A percentile compares a stretch with the other conserved stretches of the same genome.
These are phyloP conservation scores for Xylariaceae sp. DNA, from an alignment of 2,329 filamentous ascomycete genomes.

Conservation along the genomic window DNA sequence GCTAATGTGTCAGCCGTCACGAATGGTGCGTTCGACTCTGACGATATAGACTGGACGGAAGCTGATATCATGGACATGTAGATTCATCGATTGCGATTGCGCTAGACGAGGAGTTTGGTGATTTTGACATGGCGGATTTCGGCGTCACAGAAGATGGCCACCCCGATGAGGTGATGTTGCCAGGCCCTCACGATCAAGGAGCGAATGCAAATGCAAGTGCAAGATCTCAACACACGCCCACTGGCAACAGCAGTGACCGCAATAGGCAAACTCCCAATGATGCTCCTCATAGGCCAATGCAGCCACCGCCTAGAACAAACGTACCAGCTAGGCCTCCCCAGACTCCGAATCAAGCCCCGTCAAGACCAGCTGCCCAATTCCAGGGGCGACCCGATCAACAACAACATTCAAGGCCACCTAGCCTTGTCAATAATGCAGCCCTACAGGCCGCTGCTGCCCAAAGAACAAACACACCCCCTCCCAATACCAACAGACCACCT, in stretches of 20 bases:
- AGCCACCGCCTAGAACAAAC: constrained; percentile 32
- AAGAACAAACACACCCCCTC: constrained; percentile 27
- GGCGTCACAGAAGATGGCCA: constrained; percentile 64
- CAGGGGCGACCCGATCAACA: constrained; percentile 18
- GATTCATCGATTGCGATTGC: constrained; percentile 27
- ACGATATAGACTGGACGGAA: constrained; percentile 29
- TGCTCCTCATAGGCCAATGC: constrained; percentile 26
- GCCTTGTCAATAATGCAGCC: constrained; percentile 12
- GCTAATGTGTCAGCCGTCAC: constrained; percentile 16
- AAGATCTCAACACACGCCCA: constrained; percentile 1
- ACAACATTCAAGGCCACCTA: constrained; percentile 15
- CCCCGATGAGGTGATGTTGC: constrained; percentile 70
- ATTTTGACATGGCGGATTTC: constrained; percentile 76
- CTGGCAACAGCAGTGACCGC: constrained; percentile 19
- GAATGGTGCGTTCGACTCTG: constrained; percentile 44
- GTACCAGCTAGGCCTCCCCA: constrained; percentile 31
- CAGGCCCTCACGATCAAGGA: constrained; percentile 27
- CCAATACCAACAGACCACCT: constrained; percentile 21
- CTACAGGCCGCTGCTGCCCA: constrained; percentile 21
- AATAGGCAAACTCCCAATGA: constrained; percentile 13
- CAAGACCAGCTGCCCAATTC: constrained; percentile 20
- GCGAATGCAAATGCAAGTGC: constrained; percentile 21
- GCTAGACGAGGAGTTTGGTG: constrained; percentile 38
- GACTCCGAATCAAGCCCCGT: constrained; percentile 29
- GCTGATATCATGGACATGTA: constrained; percentile 29